A percentile compares a stretch with the other conserved stretches of the same genome.
Conservation (phyloP, 2,329 filamentous ascomycete genomes). For the Fusarium virguliforme region DNA sequence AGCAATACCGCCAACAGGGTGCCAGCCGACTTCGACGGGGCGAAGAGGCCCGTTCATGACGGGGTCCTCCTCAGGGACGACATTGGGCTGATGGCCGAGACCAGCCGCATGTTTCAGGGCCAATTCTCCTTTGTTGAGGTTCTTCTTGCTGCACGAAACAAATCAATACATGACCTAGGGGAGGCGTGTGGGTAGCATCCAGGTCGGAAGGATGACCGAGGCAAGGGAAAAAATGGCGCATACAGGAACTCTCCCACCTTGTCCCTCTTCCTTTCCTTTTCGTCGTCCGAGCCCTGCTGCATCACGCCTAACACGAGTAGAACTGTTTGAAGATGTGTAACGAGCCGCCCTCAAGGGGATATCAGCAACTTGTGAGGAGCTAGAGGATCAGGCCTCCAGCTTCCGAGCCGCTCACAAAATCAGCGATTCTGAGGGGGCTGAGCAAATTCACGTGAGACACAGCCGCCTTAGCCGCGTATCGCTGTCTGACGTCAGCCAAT, state of each 20-base stretch:
- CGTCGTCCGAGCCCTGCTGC: conserved; percentile 30
- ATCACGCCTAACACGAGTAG: conserved; percentile 11
- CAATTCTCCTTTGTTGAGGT: conserved; percentile 56
- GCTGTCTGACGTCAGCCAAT: neutral
- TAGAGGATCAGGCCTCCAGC: neutral
- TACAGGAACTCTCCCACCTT: conserved; percentile 56
- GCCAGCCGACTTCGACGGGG: conserved; percentile 70
- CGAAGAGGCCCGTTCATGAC: conserved; percentile 52
- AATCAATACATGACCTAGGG: conserved; percentile 4
- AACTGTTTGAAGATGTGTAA: neutral
- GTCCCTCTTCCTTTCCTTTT: conserved; percentile 52
- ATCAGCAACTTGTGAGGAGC: neutral
- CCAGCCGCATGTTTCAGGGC: conserved; percentile 57
- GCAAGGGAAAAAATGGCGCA: conserved; percentile 41
- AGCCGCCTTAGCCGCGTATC: conserved; percentile 13
- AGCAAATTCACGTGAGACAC: conserved; percentile 37
- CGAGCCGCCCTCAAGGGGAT: too few relatives aligned
- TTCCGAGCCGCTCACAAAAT: conserved; percentile 21
- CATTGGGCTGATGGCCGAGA: conserved; percentile 54
- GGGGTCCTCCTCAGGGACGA: conserved; percentile 51
- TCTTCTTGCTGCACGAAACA: conserved; percentile 49
- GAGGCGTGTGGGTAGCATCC: conserved; percentile 1
- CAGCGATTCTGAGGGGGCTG: conserved; percentile 17
- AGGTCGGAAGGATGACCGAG: conserved; percentile 3
- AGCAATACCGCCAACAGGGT: conserved; percentile 70